Conservation (phyloP, 306 rosid genomes). For the Sicyos edulis region DNA sequence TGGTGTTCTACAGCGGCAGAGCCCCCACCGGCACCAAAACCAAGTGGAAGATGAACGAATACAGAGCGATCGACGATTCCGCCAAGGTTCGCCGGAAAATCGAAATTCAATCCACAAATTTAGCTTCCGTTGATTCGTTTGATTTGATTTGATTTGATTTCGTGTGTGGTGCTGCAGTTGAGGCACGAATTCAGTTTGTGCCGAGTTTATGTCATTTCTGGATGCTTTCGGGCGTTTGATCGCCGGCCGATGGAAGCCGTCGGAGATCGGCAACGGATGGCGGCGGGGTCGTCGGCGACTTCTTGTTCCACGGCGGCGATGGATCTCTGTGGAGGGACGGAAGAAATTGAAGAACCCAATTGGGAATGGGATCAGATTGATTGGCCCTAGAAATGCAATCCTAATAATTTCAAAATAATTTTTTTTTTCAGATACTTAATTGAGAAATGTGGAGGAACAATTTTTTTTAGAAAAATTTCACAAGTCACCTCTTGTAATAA, state of each 20-base stretch:
- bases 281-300: neutral
- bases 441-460: too few relatives aligned
- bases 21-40: constrained; percentile 81
- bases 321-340: neutral
- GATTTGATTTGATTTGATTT: too few relatives aligned
- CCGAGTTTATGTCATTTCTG: constrained; percentile 67
- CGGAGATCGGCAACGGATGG: neutral
- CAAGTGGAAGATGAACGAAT: constrained; percentile 89
- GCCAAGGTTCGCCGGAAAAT: neutral
- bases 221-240: constrained; percentile 71
- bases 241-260: constrained; percentile 44
- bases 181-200: constrained; percentile 77
- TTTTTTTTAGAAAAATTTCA: too few relatives aligned
- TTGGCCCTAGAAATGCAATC: constrained; percentile 1
- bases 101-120: neutral
- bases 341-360: neutral
- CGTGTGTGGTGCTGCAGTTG: constrained; percentile 34
- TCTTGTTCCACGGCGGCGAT: neutral
- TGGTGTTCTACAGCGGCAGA: constrained; percentile 79
- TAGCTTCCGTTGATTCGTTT: too few relatives aligned
- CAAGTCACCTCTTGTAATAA: too few relatives aligned
- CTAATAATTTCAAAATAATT: too few relatives aligned
- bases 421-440: too few relatives aligned
- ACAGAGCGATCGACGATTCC: constrained; percentile 52
- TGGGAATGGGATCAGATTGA: constrained; percentile 9